A percentile compares a stretch with the other conserved stretches of the same genome.
phyloP scores from a whole-genome alignment of 371 early-diverging fungal species.

The Encephalitozoon intestinalis region DNA sequence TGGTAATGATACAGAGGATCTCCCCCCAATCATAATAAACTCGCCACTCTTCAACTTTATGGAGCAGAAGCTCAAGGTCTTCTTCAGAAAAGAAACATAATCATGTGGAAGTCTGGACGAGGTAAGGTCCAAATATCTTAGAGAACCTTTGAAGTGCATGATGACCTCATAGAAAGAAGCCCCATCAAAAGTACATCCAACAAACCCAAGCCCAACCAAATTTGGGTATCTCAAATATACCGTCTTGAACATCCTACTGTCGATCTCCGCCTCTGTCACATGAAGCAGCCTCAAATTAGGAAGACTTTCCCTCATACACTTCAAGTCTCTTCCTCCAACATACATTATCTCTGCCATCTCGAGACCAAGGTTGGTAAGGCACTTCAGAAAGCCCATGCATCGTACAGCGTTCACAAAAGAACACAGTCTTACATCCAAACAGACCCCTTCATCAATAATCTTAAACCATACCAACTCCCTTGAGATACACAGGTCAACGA shows the following conservation, averaged over 20 bases:
- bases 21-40: background rate
- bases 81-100: background rate
- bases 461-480: background rate
- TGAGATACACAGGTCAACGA: background rate
- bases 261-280: background rate
- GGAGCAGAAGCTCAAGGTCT: background rate
- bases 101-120: background rate
- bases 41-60: background rate
- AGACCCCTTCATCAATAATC: background rate
- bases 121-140: background rate
- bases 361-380: background rate
- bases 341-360: background rate
- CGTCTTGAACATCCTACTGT: background rate
- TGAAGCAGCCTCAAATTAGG: background rate
- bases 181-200: conserved; percentile 1
- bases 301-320: background rate
- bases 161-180: conserved; percentile 17
- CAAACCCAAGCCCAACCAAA: background rate
- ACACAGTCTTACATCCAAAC: background rate
- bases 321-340: conserved; percentile 1
- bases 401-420: background rate
- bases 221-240: background rate
- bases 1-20: too few relatives aligned
- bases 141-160: background rate
- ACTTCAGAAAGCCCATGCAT: background rate